Evolutionary conservation across 228 moss, liverwort and hornwort species (phyloP), one percentile per base, ranked within the genome.

Genomic region (Sphagnum fallax): DNA sequence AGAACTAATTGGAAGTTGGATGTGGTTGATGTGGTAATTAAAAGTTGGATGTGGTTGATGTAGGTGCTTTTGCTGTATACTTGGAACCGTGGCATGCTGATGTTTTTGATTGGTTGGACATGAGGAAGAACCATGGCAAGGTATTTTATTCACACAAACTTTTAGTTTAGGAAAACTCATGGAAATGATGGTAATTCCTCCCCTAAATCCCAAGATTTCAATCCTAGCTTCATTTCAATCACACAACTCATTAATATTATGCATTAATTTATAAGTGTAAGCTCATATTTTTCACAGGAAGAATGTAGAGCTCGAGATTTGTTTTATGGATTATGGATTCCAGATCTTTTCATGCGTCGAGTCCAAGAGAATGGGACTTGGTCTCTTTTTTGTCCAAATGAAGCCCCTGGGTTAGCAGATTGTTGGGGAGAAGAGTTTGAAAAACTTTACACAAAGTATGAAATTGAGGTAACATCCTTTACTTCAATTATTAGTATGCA

Each of bases 21-120:
- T 60, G 3, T 0, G 15, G 12, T 55, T 8, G 52, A 13, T 62
- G 57, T 75, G n/a, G n/a, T n/a, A n/a, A n/a, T n/a, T n/a, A n/a
- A n/a, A 32, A 32, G 32, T 32, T 32, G 32, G 32, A 32, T 60
- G 3, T 0, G 15, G 12, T 55, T 8, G 52, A 13, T 62, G 57
- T 75, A 88, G 87, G 87, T 16, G 97, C 97, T 0, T 98, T 98
- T 58, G 93, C 97, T 5, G 80, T 98, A 4, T 98, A 93, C 13
- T 74, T 98, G 0, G 93, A 98, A 74, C 93, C 93, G 0, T 98
- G 97, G 97, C 97, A 98, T 12, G 97, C 93, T 0, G 97, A 98
- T 49, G 79, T 98, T 3, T 98, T 98, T 52, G 97, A 98, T 49
- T 98, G 93, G 91, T 66, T 98, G 75, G 93, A 98, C 14, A 67